Percentiles rank a stretch among this genome's conserved stretches.
phyloP scores from a whole-genome alignment of 176 grass and related monocot species.

The Thinopyrum elongatum region DNA sequence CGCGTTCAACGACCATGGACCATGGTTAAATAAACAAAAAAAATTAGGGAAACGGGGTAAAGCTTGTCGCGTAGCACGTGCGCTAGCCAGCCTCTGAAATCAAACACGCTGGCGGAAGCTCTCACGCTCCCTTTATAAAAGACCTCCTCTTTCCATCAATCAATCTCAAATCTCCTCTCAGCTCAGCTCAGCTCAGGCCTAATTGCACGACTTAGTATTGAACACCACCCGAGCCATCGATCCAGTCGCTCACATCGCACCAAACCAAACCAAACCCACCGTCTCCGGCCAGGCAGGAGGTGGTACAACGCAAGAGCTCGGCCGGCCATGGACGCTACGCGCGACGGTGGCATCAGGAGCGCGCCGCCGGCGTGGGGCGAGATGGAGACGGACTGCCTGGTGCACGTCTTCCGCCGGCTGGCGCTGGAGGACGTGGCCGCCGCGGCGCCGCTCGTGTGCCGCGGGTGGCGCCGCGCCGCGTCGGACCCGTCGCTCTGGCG shows the following conservation, averaged over 20 bases:
- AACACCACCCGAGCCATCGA: background rate
- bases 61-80: background rate
- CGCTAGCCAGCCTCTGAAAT: background rate
- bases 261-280: no score
- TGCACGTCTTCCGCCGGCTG: conserved; percentile 57
- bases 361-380: conserved; percentile 45
- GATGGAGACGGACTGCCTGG: conserved; percentile 72
- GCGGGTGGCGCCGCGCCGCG: conserved; percentile 58
- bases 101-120: background rate
- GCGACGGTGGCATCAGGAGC: no score
- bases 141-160: background rate
- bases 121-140: background rate
- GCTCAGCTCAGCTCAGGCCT: background rate
- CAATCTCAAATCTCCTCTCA: background rate
- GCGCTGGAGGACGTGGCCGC: conserved; percentile 58
- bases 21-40: background rate
- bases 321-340: background rate
- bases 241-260: no score
- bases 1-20: background rate
- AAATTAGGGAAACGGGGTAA: background rate
- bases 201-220: background rate
- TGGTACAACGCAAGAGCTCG: no score
- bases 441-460: conserved; percentile 70
- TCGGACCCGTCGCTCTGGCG: conserved; percentile 66
- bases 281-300: no score